Evolutionary conservation across 176 grass and related monocot genomes (phyloP), one percentile per base, ranked within the genome.

Genomic region (Sorghum bicolor): DNA sequence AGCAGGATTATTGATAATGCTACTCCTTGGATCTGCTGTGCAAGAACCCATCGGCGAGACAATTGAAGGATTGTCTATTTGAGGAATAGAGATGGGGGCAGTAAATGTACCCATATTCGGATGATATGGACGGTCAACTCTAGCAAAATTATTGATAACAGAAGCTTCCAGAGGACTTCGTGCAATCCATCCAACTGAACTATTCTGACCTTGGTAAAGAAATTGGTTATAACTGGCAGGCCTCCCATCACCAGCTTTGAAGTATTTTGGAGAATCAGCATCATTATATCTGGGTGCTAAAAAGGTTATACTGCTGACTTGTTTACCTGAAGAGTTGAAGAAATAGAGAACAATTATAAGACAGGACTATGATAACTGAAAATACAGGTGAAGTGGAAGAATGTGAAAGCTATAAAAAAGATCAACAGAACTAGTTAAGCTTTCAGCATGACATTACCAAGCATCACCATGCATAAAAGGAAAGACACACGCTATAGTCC

Each of bases 301-400:
- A 60, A 77, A 67, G 39, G 41, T 76, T 78, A 70, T 48, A 31
- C 45, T 47, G 70, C 79, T 68, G 19, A 55, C 67, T 26, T 84
- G 86, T 84, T 92, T 92, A 45, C 85, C 93, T 94, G 87, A 86
- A 52, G 77, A 13, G 61, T 86, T 43, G 22, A 84, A 76, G 34
- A 19, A 13, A 70, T 22, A 57, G 5, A 85, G 31, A 79, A 70
- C 12, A 20, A 36, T 25, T 79, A 80, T 70, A 61, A 72, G 39
- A 80, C 7, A 57, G 28, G 31, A 82, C 74, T 26, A 74, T 75
- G 22, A 53, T 19, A 64, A 76, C 33, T 81, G 32, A 41, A 76
- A 84, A 44, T 58, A 61, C 34, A 72, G 9, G 53, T 4, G 57
- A 25, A 22, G 74, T 78, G 78, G 72, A 72, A 60, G 70, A 72